Conservation (phyloP, 805 yeast species). For the Candida cerambycidarum region DNA sequence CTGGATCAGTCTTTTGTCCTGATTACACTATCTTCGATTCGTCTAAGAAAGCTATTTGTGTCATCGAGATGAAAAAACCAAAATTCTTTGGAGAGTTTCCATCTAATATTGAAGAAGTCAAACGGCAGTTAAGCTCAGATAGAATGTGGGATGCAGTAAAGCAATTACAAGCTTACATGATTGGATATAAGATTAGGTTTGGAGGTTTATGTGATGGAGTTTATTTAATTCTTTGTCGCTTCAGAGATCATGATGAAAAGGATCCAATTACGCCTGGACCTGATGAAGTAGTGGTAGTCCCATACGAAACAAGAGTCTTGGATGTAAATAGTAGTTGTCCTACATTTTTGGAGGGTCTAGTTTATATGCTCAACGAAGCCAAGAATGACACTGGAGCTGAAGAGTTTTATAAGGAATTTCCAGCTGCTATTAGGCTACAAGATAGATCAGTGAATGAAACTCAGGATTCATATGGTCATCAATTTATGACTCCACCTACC, state of each 20-base stretch:
- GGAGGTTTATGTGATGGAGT: background rate
- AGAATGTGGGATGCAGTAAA: background rate
- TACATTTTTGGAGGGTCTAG: background rate
- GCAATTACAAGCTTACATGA: background rate
- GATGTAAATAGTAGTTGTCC: background rate
- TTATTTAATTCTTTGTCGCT: background rate
- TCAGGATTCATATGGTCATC: background rate
- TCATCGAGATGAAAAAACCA: background rate
- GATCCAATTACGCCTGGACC: background rate
- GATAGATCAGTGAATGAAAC: background rate
- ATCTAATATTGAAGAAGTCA: background rate
- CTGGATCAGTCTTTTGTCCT: background rate
- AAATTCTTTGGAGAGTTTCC: background rate
- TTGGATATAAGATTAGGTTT: background rate
- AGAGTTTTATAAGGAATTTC: background rate
- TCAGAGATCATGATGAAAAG: background rate
- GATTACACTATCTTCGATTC: background rate
- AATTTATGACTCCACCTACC: background rate
- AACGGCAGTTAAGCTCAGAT: background rate
- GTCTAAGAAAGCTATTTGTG: background rate
- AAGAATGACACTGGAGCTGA: background rate
- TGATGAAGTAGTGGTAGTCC: background rate
- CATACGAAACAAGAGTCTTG: background rate
- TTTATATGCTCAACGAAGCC: background rate
- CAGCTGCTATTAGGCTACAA: background rate